These are phyloP conservation scores for Pseudogymnoascus sp. DNA, from an alignment of 2,329 filamentous ascomycete species.

Conservation along the genomic window DNA sequence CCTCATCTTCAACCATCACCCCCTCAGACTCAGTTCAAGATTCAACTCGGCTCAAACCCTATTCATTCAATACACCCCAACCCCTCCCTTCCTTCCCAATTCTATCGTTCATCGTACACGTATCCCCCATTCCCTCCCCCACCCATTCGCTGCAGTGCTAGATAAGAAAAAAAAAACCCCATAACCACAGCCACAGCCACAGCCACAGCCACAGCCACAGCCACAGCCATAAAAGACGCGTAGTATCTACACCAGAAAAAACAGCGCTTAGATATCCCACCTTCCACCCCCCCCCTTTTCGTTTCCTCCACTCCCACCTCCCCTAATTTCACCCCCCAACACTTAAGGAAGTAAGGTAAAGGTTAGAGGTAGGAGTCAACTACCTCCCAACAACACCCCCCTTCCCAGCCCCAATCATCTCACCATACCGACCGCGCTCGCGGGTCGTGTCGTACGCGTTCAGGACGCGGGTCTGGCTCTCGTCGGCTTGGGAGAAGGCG, in stretches of 20 bases:
- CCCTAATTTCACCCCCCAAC: background rate
- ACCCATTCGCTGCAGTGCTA: background rate
- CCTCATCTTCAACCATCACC: too few relatives aligned
- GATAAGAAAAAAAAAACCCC: background rate
- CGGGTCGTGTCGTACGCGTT: constrained; percentile 97
- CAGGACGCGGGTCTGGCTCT: constrained; percentile 87
- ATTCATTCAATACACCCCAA: background rate
- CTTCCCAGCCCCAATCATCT: constrained; percentile 50
- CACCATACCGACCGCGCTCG: constrained; percentile 83
- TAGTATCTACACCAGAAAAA: background rate
- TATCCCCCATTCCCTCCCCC: background rate
- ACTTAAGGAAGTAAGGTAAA: background rate
- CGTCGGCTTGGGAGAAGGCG: constrained; percentile 95
- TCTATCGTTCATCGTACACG: background rate
- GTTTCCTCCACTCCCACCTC: background rate
- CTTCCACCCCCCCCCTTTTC: background rate
- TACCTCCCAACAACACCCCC: background rate
- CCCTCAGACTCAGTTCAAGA: background rate
- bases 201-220: too few relatives aligned
- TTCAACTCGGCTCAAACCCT: background rate
- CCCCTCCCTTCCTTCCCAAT: background rate
- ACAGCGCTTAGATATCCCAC: background rate
- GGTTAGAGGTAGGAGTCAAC: background rate
- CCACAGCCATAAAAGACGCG: background rate
- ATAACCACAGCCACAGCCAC: too few relatives aligned